Evolutionary conservation across 768 basidiomycete species (phyloP).

Genomic region (Lactarius deliciosus): DNA sequence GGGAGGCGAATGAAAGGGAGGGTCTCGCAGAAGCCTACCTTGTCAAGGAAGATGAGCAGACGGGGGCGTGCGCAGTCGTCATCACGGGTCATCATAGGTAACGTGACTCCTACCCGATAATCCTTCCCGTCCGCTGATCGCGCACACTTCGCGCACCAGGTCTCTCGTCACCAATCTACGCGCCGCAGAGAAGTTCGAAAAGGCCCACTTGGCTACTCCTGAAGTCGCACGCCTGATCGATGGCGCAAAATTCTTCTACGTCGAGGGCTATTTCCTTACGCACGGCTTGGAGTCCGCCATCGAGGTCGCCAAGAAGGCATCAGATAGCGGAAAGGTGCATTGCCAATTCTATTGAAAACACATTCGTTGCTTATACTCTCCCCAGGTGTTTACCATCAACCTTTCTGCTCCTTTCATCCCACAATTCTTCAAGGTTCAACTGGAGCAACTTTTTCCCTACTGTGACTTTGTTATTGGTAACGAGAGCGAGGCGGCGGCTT

Average conservation of each 20-base stretch:
- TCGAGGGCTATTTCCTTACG: slow-evolving; percentile 93
- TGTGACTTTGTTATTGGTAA: slow-evolving; percentile 94
- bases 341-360: neutral
- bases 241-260: slow-evolving; percentile 83
- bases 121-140: slow-evolving; percentile 1
- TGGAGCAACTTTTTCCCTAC: slow-evolving; percentile 79
- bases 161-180: slow-evolving; percentile 92
- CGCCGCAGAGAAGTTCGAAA: slow-evolving; percentile 86
- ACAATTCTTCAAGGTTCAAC: slow-evolving; percentile 84
- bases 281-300: slow-evolving; percentile 77
- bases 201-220: slow-evolving; percentile 74
- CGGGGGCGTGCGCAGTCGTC: slow-evolving; percentile 95
- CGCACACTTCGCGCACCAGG: slow-evolving; percentile 39
- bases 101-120: slow-evolving; percentile 28
- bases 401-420: slow-evolving; percentile 97
- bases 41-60: slow-evolving; percentile 83
- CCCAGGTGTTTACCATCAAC: slow-evolving; percentile 85
- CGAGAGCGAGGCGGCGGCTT: slow-evolving; percentile 90
- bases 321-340: slow-evolving; percentile 69
- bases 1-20: slow-evolving; percentile 87
- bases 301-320: slow-evolving; percentile 74
- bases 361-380: slow-evolving; percentile 8
- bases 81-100: slow-evolving; percentile 92
- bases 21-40: slow-evolving; percentile 87
- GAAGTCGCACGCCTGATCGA: slow-evolving; percentile 74